Evolutionary conservation across 2,329 filamentous ascomycete species (phyloP), one percentile per base, ranked within the genome.

Genomic region (Monilinia vaccinii-corymbosi): DNA sequence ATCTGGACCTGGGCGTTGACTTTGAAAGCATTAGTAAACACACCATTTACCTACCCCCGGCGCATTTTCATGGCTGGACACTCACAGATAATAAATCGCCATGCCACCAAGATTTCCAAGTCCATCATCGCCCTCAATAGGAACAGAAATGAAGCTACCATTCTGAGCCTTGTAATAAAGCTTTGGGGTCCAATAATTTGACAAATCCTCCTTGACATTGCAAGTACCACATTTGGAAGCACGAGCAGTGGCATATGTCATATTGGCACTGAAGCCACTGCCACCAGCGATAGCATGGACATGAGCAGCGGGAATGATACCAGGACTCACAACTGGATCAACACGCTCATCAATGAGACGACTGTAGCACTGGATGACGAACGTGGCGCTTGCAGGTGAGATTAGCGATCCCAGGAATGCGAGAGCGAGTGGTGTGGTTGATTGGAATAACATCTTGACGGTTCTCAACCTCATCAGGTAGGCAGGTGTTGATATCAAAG

Each of bases 201-300:
- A 73, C 42, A 69, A 68, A 64, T 73, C 71, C 61, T 73, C 70
- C 8, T 67, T 68, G 56, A 74, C 73, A 47, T 68, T 69, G 61
- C 70, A 72, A 4, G 69, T 69, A 16, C 69, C 71, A 62, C 70
- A 72, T 2, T 63, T 69, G 0, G 70, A 67, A 32, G 65, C 51
- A 5, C 70, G 40, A 58, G 69, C 66, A 56, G 67, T 64, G 36
- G 67, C 67, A 45, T 63, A 57, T 11, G 61, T 58, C 74, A 76
- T 76, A 34, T 70, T 71, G 4, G 71, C 63, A 56, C 74, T 74
- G 71, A 76, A 75, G 0, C 74, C 72, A 64, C 75, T 74, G 1
- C 63, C 63, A 5, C 63, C 60, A 36, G 56, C 62, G 25, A 66
- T 59, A 38, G 64, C 62, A 59, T 66, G 64, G 9, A 66, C 57